A percentile compares a stretch with the other conserved stretches of the same genome.
Evolutionary conservation across 805 yeast genomes (phyloP).

Genomic region (Candida lessepsii): DNA sequence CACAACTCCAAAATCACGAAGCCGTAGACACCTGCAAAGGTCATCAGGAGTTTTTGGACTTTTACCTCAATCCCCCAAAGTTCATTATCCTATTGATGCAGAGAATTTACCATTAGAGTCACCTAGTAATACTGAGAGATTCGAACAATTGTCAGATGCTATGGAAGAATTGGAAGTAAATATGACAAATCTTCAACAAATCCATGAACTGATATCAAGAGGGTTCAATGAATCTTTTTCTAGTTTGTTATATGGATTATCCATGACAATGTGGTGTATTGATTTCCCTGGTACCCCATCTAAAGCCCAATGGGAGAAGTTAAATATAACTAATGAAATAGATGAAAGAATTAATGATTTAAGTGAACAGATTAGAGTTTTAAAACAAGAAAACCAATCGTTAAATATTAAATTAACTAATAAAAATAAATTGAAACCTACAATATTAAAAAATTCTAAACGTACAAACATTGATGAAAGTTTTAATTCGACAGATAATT

Average conservation of each 20-base stretch:
- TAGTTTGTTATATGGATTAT: slow-evolving; percentile 72
- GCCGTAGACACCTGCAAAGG: slow-evolving; percentile 19
- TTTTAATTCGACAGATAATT: slow-evolving; percentile 4
- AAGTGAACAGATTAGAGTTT: slow-evolving; percentile 18
- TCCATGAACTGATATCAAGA: slow-evolving; percentile 59
- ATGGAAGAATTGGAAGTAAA: slow-evolving; percentile 57
- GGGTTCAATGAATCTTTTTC: slow-evolving; percentile 77
- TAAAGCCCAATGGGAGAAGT: slow-evolving; percentile 31
- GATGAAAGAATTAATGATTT: slow-evolving; percentile 24
- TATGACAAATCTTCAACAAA: slow-evolving; percentile 52
- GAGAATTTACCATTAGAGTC: slow-evolving; percentile 44
- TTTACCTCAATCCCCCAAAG: slow-evolving; percentile 41
- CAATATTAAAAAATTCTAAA: background rate
- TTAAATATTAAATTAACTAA: slow-evolving; percentile 22
- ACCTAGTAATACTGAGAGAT: slow-evolving; percentile 35
- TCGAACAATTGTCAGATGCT: slow-evolving; percentile 48
- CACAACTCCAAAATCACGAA: slow-evolving; percentile 12
- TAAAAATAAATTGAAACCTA: slow-evolving; percentile 9
- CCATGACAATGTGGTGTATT: slow-evolving; percentile 86
- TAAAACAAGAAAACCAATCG: slow-evolving; percentile 23
- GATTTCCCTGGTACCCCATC: slow-evolving; percentile 55
- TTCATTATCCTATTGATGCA: slow-evolving; percentile 43
- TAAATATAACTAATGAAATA: slow-evolving; percentile 22
- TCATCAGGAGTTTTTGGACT: slow-evolving; percentile 38
- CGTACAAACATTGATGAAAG: slow-evolving; percentile 6